A percentile compares a stretch with the other conserved stretches of the same genome.
These are phyloP conservation scores for Boletus sensibilis DNA, from an alignment of 768 basidiomycete genomes.

Conservation along the genomic window DNA sequence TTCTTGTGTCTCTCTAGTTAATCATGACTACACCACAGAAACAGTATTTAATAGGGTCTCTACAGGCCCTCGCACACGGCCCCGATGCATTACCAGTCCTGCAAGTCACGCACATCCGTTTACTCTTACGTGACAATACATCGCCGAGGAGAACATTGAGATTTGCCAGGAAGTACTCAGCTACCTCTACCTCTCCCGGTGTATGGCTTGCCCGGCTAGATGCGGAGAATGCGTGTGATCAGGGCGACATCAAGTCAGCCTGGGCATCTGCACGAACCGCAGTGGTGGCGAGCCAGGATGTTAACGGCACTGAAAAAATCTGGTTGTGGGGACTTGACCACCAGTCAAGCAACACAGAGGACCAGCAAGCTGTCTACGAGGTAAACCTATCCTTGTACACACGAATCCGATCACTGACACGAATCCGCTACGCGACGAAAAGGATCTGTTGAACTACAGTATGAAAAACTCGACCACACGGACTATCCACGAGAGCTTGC, in stretches of 20 bases:
- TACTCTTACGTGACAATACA: constrained; percentile 29
- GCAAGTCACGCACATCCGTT: constrained; percentile 37
- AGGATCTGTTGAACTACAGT: constrained; percentile 48
- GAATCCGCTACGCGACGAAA: constrained; percentile 5
- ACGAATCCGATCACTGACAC: background rate
- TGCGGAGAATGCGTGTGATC: constrained; percentile 37
- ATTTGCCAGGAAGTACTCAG: constrained; percentile 48
- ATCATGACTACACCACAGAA: constrained; percentile 38
- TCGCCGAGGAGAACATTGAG: constrained; percentile 37
- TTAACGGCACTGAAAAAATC: constrained; percentile 36
- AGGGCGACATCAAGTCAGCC: constrained; percentile 28
- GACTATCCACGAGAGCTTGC: constrained; percentile 46
- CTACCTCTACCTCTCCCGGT: constrained; percentile 35
- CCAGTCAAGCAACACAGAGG: constrained; percentile 13
- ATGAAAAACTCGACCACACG: constrained; percentile 40
- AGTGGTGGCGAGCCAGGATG: constrained; percentile 27
- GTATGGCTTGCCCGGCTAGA: constrained; percentile 57
- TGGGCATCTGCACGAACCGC: constrained; percentile 47
- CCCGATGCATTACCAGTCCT: constrained; percentile 27
- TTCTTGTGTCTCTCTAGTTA: background rate
- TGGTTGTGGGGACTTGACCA: constrained; percentile 56
- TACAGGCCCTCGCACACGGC: constrained; percentile 37
- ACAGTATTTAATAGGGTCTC: constrained; percentile 49
- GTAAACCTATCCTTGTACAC: constrained; percentile 18
- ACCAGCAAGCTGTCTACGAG: constrained; percentile 33